These are phyloP conservation scores for Naematelia aurantialba DNA, from an alignment of 768 basidiomycete species.

Conservation along the genomic window DNA sequence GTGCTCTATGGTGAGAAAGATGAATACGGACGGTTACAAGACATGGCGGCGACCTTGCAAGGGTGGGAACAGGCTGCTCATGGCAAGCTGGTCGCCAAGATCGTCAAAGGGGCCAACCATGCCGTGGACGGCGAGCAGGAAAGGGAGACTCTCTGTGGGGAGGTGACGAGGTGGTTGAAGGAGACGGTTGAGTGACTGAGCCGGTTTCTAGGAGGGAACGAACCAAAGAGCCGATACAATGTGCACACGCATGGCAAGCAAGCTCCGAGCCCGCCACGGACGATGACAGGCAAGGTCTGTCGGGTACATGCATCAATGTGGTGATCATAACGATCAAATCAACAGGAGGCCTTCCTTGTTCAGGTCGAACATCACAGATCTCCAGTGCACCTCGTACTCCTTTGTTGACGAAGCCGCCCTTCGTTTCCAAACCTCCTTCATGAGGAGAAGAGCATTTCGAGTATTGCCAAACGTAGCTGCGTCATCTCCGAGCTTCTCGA, in stretches of 20 bases:
- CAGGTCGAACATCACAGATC: too few relatives aligned
- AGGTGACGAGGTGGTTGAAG: constrained; percentile 31
- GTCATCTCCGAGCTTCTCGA: constrained; percentile 14
- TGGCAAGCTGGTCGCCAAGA: constrained; percentile 14
- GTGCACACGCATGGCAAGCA: too few relatives aligned
- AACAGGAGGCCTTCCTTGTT: too few relatives aligned
- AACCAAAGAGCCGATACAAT: too few relatives aligned
- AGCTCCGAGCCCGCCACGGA: too few relatives aligned
- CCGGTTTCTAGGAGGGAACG: too few relatives aligned
- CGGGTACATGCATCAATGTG: too few relatives aligned
- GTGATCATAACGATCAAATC: too few relatives aligned
- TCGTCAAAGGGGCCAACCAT: constrained; percentile 33
- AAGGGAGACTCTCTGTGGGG: constrained; percentile 21
- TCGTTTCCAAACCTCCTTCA: constrained; percentile 26
- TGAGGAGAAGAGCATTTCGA: constrained; percentile 14
- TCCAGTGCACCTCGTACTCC: too few relatives aligned
- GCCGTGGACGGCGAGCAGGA: constrained; percentile 26
- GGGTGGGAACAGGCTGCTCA: constrained; percentile 29
- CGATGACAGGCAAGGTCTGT: too few relatives aligned
- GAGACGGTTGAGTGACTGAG: neutral
- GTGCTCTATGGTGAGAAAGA: constrained; percentile 41
- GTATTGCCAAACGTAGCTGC: constrained; percentile 24
- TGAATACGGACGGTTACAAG: constrained; percentile 12
- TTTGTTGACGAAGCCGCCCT: too few relatives aligned
- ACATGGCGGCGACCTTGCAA: constrained; percentile 12